Percentiles rank a stretch among this genome's conserved stretches.
phyloP scores from a whole-genome alignment of 1,139 yeast genomes.

The Lodderomyces orthopsilosis region DNA sequence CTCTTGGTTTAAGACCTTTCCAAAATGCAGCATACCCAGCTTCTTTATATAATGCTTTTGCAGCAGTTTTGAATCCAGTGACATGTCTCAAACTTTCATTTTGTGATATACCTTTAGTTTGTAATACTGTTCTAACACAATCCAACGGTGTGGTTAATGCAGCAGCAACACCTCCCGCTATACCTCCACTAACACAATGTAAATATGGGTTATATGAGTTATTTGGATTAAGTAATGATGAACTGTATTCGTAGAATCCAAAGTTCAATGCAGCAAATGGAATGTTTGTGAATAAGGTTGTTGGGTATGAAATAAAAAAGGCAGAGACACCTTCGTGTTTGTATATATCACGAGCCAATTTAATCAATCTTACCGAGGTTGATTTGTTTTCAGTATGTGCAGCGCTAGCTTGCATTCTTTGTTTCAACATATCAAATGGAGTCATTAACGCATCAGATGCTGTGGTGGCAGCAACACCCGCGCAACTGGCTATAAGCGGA shows the following conservation, averaged over 20 bases:
- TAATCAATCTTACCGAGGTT: slow-evolving; percentile 28
- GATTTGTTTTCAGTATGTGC: slow-evolving; percentile 14
- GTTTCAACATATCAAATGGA: slow-evolving; percentile 95
- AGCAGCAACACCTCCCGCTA: slow-evolving; percentile 96
- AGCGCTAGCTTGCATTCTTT: slow-evolving; percentile 47
- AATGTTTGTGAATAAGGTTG: slow-evolving; percentile 87
- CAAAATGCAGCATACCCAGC: slow-evolving; percentile 72
- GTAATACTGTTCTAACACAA: slow-evolving; percentile 88
- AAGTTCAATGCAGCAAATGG: slow-evolving; percentile 96
- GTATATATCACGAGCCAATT: slow-evolving; percentile 52
- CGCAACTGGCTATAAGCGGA: slow-evolving; percentile 78
- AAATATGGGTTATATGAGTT: slow-evolving; percentile 82
- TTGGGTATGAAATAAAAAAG: slow-evolving; percentile 91
- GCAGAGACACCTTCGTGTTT: slow-evolving; percentile 75
- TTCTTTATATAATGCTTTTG: slow-evolving; percentile 59
- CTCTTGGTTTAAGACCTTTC: slow-evolving; percentile 88
- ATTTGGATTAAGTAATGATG: slow-evolving; percentile 74
- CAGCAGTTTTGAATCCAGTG: slow-evolving; percentile 71
- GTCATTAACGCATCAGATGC: slow-evolving; percentile 96
- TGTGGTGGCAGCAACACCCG: slow-evolving; percentile 93
- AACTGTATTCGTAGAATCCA: slow-evolving; percentile 84
- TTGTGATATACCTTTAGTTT: slow-evolving; percentile 62
- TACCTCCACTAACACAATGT: slow-evolving; percentile 92
- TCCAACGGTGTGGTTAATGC: slow-evolving; percentile 96
- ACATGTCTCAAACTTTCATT: slow-evolving; percentile 54